Base-by-base conservation (phyloP, 805 yeast genomes). In the Tetrapisispora namnaoensis region DNA sequence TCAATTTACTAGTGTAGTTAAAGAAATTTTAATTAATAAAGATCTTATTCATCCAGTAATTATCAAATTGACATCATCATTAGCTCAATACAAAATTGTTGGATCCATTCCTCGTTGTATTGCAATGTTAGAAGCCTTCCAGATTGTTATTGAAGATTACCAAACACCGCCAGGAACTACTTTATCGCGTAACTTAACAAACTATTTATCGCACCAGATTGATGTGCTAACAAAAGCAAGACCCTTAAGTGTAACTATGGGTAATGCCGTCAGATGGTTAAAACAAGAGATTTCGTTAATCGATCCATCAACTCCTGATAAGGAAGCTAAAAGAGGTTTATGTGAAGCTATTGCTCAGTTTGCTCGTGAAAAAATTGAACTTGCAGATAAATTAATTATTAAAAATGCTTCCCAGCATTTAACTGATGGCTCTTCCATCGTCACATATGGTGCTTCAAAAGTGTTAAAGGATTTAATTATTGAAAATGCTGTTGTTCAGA, bases 191-290 rank as follows among this genome's bases (percentile, higher is more conserved):
- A 86, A 90, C 67, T 75, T 93, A 59, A 88, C 96, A 0, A 81
- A 83, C 32, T 91, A 89, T 65, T 73, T 93, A 50, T 82, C 95
- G 11, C 87, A 85, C 61, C 99, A 93, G 68, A 93, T 93, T 55
- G 99, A 91, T 63, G 87, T 85, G 56, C 72, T 93, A 57, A 91
- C 87, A 59, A 80, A 87, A 10, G 90, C 96, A 3, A 79, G 99
- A 53, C 97, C 98, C 1, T 73, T 93, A 44, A 81, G 93, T 49
- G 86, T 90, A 2, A 78, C 96, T 1, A 93, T 93, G 99, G 99
- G 99, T 48, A 93, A 90, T 70, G 91, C 97, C 2, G 93, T 93
- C 55, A 79, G 99, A 59, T 90, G 97, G 96, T 75, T 93, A 54
- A 93, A 93, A 62, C 98, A 91, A 70, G 91, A 86, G 64, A 91